Percentiles rank a stretch among this genome's conserved stretches.
Conservation (phyloP, 2,329 filamentous ascomycete genomes). For the Epicoccum sorghinum region DNA sequence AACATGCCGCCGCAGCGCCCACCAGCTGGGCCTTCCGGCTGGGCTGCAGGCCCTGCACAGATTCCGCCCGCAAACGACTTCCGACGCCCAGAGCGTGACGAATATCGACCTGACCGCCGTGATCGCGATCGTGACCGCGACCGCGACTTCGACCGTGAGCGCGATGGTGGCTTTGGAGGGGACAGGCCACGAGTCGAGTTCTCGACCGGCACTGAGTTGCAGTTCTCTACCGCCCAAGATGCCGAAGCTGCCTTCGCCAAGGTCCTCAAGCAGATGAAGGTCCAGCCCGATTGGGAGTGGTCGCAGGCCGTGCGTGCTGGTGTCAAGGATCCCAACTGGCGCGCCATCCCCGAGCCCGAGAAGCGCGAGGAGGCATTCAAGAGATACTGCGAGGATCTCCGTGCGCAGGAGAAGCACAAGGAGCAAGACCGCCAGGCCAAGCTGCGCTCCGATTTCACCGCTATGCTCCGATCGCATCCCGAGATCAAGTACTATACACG, state of each 20-base stretch:
- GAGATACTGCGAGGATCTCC: conserved; percentile 90
- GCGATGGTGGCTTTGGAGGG: conserved; percentile 54
- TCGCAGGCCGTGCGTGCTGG: conserved; percentile 84
- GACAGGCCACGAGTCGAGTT: conserved; percentile 42
- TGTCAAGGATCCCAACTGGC: conserved; percentile 90
- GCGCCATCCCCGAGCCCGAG: conserved; percentile 89
- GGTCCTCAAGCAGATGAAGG: conserved; percentile 80
- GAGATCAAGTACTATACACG: conserved; percentile 97
- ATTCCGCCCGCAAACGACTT: conserved; percentile 50
- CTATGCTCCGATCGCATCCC: conserved; percentile 93
- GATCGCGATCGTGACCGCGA: conserved; percentile 36
- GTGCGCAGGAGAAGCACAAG: conserved; percentile 90
- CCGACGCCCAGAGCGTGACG: conserved; percentile 38
- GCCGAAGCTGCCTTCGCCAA: conserved; percentile 94
- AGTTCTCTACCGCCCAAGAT: conserved; percentile 69
- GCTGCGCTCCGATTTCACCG: conserved; percentile 89
- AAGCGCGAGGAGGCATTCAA: conserved; percentile 91
- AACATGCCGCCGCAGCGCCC: conserved; percentile 51
- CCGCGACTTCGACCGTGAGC: conserved; percentile 55
- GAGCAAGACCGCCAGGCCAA: conserved; percentile 93
- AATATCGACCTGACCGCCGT: conserved; percentile 36
- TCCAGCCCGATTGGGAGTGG: conserved; percentile 93
- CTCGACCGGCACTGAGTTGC: conserved; percentile 60
- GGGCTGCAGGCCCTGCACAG: conserved; percentile 63
- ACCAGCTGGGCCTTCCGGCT: conserved; percentile 52